phyloP scores from a whole-genome alignment of 768 basidiomycete species.

The Ramaria sp. region DNA sequence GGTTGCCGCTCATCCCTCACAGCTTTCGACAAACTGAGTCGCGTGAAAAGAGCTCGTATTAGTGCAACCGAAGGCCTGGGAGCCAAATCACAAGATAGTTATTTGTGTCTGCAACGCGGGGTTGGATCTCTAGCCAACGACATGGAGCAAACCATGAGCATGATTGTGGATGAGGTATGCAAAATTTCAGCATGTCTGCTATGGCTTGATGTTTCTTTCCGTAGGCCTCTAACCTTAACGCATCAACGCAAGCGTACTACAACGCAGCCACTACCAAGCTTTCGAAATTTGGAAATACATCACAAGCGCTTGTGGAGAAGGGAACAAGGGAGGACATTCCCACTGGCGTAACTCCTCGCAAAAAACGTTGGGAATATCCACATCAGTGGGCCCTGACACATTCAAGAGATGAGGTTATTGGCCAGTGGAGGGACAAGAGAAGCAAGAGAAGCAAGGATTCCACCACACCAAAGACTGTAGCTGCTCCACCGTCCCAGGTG shows the following conservation, averaged over 20 bases:
- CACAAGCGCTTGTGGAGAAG: conserved; percentile 37
- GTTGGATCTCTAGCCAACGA: conserved; percentile 40
- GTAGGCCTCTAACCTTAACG: conserved; percentile 33
- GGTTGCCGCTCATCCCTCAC: not conserved
- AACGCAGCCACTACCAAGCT: conserved; percentile 33
- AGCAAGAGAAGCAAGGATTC: not conserved
- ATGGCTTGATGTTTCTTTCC: not conserved
- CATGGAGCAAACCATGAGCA: conserved; percentile 31
- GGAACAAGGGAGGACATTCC: conserved; percentile 53
- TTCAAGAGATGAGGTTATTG: conserved; percentile 48
- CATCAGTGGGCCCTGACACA: conserved; percentile 67
- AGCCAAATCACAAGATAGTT: conserved; percentile 40
- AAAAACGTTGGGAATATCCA: conserved; percentile 58
- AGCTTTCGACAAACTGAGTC: conserved; percentile 54
- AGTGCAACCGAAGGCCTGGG: conserved; percentile 44
- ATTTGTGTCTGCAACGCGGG: conserved; percentile 39
- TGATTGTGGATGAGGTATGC: conserved; percentile 44
- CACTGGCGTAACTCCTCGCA: conserved; percentile 69
- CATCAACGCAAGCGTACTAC: conserved; percentile 34
- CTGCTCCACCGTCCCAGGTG: not conserved
- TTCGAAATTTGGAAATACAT: conserved; percentile 11
- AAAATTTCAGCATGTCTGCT: not conserved
- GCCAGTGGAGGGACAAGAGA: conserved; percentile 19
- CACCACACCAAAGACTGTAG: not conserved
- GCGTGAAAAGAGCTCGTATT: conserved; percentile 57